Base-by-base conservation (phyloP, 2,329 filamentous ascomycete species). In the Dryadomyces quercivorus region DNA sequence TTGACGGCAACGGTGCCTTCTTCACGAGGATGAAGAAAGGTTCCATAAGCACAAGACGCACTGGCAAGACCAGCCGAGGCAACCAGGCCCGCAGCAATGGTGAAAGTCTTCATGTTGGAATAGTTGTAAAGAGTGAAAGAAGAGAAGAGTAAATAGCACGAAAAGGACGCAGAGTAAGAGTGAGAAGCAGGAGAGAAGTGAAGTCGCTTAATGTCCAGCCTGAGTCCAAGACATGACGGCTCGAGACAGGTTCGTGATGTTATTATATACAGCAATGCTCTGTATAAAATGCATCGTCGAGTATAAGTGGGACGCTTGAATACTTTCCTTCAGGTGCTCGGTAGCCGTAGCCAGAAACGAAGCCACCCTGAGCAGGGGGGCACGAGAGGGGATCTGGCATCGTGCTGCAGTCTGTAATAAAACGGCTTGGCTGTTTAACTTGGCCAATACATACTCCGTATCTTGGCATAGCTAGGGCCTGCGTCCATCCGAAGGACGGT, bases 41-140 rank as follows among this genome's bases (percentile, higher is more conserved):
- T 72, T 52, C 70, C 70, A 40, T 72, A 68, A 8, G 68, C 68
- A 51, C 70, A 72, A 8, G 67, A 69, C 6, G 68, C 36, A 22
- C 34, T 2, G 10, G 18, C 13, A 13, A 45, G 2, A 22, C 20
- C 21, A 15, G 22, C 18, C 18, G 44, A 31, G 13, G 45, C 21
- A 15, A 47, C 21, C 21, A 26, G 44, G 21, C 16, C 13, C 26
- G 21, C 18, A 22, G 13, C 10, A 7, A 22, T 16, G 22, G 45
- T 10, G 21, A 6, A 22, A 26, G 44, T 21, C 43, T 18, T 18
- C n/a, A 22, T 40, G 36, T 12, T 21, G 6, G 18, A 22, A 16
- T 7, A 26, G 4, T 20, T 5, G 44, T 6, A 46, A 22, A 46
- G 12, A 46, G 45, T 9, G 45, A 48, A 48, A 36, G 15, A 13